Conservation (phyloP, 768 basidiomycete species). For the Rubroboletus satanas region DNA sequence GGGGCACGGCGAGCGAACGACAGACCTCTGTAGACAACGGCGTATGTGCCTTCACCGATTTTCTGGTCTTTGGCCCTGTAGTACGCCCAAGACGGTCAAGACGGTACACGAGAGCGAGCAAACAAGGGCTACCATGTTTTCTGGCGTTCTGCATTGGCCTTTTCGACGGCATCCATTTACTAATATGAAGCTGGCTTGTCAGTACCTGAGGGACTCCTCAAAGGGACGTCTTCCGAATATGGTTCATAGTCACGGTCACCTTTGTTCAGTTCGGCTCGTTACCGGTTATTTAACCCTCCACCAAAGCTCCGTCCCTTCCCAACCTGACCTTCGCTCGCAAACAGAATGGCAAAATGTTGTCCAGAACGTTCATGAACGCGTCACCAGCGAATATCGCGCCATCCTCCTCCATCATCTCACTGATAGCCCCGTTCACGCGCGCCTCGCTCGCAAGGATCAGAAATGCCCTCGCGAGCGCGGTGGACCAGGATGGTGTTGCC, state of each 20-base stretch:
- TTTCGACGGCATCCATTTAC: slow-evolving; percentile 74
- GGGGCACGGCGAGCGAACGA: background rate
- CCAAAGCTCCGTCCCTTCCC: background rate
- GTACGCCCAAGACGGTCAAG: slow-evolving; percentile 10
- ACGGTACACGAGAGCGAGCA: background rate
- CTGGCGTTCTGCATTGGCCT: slow-evolving; percentile 69
- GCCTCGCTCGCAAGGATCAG: slow-evolving; percentile 32
- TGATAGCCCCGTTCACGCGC: slow-evolving; percentile 36
- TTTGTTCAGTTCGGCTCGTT: background rate
- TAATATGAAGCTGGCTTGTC: background rate
- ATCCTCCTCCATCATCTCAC: slow-evolving; percentile 26
- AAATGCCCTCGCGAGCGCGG: slow-evolving; percentile 21
- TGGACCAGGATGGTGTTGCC: slow-evolving; percentile 12
- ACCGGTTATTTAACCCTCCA: background rate
- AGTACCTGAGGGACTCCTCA: background rate
- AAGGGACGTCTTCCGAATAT: slow-evolving; percentile 3
- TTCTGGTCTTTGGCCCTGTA: slow-evolving; percentile 76
- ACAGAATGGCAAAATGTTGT: slow-evolving; percentile 27
- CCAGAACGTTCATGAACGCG: slow-evolving; percentile 22
- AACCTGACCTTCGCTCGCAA: background rate
- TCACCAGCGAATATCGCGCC: background rate
- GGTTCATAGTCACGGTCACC: background rate
- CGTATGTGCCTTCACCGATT: slow-evolving; percentile 91
- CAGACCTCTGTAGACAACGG: slow-evolving; percentile 89
- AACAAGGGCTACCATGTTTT: slow-evolving; percentile 51